Evolutionary conservation across 768 basidiomycete species (phyloP), one percentile per base, ranked within the genome.

Genomic region (Cystofilobasidium capitatum): DNA sequence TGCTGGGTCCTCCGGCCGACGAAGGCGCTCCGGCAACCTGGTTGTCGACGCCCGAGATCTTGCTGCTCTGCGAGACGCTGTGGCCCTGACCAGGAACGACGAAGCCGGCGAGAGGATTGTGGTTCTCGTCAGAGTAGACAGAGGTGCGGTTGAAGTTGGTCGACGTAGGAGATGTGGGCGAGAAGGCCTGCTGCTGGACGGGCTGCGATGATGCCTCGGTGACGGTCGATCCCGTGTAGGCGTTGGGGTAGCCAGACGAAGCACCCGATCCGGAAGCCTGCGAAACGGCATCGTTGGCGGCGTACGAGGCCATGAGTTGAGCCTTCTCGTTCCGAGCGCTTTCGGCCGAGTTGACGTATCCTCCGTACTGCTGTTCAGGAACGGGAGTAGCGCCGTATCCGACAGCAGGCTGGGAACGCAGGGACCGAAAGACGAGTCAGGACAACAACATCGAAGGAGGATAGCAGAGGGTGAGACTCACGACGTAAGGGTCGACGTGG

Each of bases 401-500:
- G 49, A 51, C 22, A 16, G 49, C 4, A 29, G 49, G 49, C 49
- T 51, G 44, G 6, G 47, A 49, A 49, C 20, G 47, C 12, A 49
- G 8, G 22, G 47, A 49, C 6, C 8, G 47, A 8, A 49, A 6
- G 47, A 24, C 26, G 20, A 49, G 47, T 7, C 9, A 49, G 20
- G 7, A n/a, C n/a, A 24, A 49, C 6, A 45, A n/a, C 17, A n/a
- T 5, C 17, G 44, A n/a, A n/a, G 44, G 44, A 16, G 44, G 44
- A 45, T 16, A 20, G 6, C 8, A 5, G 44, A 45, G 44, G 8
- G 3, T n/a, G 24, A 51, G 17, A 51, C 49, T n/a, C 49, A 51
- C 49, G 49, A 51, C 49, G 24, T 51, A 51, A 29, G 49, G 49
- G 24, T 51, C 49, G 49, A 51, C 49, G 49, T 51, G 49, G 20